Evolutionary conservation across 495 filamentous ascomycete genomes (phyloP), one percentile per base, ranked within the genome.

Genomic region (Xylaria castorea): DNA sequence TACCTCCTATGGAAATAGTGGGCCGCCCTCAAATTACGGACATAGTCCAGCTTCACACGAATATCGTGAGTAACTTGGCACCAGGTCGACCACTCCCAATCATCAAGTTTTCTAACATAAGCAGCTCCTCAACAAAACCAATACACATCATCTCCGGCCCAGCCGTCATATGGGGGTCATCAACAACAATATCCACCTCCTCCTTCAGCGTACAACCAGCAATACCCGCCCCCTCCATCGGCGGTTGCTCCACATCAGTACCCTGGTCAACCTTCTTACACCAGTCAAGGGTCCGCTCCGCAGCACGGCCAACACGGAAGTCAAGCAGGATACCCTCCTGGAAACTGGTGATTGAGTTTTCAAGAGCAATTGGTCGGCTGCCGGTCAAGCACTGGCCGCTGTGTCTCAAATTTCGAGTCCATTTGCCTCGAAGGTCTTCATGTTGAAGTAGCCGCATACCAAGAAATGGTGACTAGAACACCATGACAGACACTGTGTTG

Each of bases 111-210:
- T 62, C 65, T 60, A 68, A 74, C 44, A 20, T 65, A 61, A 73
- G 40, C 66, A 71, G 75, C 73, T 30, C 65, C 60, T 9, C 53
- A 38, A 62, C 68, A 72, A 38, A 75, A 75, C 18, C 75, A 77
- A 38, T 73, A 75, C 16, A 73, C 70, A n/a, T 80, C 79, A 58
- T 72, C 71, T 27, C 72, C 71, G 70, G 73, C 72, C 5, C 77
- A 79, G 51, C 76, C 80, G 62, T 73, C 78, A 14, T 81, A 82
- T 38, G 68, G 68, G 44, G 71, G 66, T 34, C 74, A 76, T 40
- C 80, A 81, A 68, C 75, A 77, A 72, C 76, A 78, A 67, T 79
- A 81, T 46, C 75, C 74, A 7, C 78, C 82, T 40, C 80, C 80
- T 58, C 77, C 79, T 36, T 77, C 75, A 61, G 74, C 77, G 38